Evolutionary conservation across 2,329 filamentous ascomycete species (phyloP), one percentile per base, ranked within the genome.

Genomic region (Pyrenophora teres): DNA sequence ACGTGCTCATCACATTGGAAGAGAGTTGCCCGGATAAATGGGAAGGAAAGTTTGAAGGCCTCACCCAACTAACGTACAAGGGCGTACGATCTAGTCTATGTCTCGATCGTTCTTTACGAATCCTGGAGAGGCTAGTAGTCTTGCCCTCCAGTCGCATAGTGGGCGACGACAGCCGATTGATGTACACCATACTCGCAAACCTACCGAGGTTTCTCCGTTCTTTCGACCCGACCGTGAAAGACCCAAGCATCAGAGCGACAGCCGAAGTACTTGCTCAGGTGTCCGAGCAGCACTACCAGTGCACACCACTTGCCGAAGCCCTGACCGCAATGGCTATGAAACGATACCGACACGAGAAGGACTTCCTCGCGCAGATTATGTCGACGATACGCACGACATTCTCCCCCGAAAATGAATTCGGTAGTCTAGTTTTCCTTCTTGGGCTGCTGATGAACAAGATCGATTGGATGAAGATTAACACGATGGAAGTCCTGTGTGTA

Each of bases 121-220:
- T 90, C 1, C 81, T 99, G 47, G 87, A 96, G 63, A 87, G 85
- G 64, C 80, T 99, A 4, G 86, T 93, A 47, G 83, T 83, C 31
- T 78, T 97, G 7, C 92, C 92, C 0, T 89, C 86, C 45, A 92
- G 92, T 66, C 80, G 84, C 2, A 81, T 99, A 2, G 85, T 96
- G 42, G 95, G 95, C 4, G 87, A 90, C 51, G 87, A 92, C 46
- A 88, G 84, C 59, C 86, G 93, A 1, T 77, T 99, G 0, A 85
- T 97, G 52, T 96, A 94, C 71, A 85, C 89, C 0, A 78, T 94
- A n/a, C 76, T 97, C 19, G 93, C 92, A n/a, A 97, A 97, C 59
- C 82, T 97, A 37, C 93, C 94, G 0, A 83, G 88, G 15, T 93
- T 96, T 66, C 76, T 97, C 43, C 83, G 91, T 54, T 86, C 87